Evolutionary conservation across 1,139 yeast genomes (phyloP), one percentile per base, ranked within the genome.

Genomic region (Lizanozyma gosingica): DNA sequence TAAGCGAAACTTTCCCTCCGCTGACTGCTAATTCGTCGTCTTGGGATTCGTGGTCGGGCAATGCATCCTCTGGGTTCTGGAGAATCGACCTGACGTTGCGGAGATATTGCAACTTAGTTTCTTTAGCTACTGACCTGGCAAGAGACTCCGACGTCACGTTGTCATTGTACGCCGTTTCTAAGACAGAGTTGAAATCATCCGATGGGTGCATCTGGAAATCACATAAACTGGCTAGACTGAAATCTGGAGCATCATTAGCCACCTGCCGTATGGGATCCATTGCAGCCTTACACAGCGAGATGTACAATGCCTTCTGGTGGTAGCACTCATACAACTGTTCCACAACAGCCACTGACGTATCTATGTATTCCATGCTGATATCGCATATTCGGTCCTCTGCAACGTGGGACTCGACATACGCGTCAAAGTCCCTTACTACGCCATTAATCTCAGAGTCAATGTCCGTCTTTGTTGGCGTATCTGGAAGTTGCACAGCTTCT

Each of bases 1-100:
- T 69, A 41, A 83, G 56, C 36, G 80, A 76, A 15, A 83, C 64
- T 40, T 64, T 74, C 34, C 92, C 92, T 40, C 92, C 94, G 2
- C 76, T 76, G 3, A 82, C 71, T 36, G 69, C 73, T 35, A 82
- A 43, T 15, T 80, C 86, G 11, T 76, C 82, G 32, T 76, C 82
- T 15, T 63, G 75, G 9, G 52, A 59, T 3, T 54, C 65, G 2
- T 56, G 62, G 17, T 63, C 73, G 0, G 73, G 73, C 15, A 70
- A 54, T 3, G 71, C 70, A 35, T 64, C 67, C 42, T 64, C 68
- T 0, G 76, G 76, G 40, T 67, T 52, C 17, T 56, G 9, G 11
- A 22, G 29, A 22, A 22, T 22, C 29, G 29, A 22, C 11, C 29
- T 22, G 11, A 22, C 11, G 11, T 22, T 22, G 9, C 29, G 29